These are phyloP conservation scores for Trichocladium antarcticum DNA, from an alignment of 495 filamentous ascomycete species.

Conservation along the genomic window DNA sequence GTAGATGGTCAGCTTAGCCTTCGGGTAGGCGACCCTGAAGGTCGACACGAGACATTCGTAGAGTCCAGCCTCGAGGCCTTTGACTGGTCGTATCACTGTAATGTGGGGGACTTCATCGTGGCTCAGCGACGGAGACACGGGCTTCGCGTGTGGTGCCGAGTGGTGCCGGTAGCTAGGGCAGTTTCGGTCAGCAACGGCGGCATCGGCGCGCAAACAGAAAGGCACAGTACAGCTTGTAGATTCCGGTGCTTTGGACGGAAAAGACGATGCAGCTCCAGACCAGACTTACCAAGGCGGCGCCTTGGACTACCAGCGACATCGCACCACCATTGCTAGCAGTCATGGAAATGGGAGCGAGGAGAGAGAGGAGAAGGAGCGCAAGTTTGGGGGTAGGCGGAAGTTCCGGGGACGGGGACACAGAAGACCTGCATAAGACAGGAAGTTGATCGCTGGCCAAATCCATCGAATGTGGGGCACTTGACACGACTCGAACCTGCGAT, in stretches of 20 bases:
- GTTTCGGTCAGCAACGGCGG: conserved; percentile 11
- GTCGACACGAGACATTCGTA: conserved; percentile 90
- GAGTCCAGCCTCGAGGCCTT: conserved; percentile 80
- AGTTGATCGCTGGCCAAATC: conserved; percentile 1
- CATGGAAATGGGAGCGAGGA: background rate
- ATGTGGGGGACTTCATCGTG: conserved; percentile 58
- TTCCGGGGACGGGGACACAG: conserved; percentile 2
- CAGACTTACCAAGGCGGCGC: conserved; percentile 35
- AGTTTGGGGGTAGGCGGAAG: background rate
- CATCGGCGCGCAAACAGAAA: background rate
- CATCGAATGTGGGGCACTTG: conserved; percentile 14
- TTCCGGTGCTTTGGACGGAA: conserved; percentile 41
- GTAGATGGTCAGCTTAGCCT: conserved; percentile 62
- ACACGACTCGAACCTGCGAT: background rate
- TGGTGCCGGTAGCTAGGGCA: conserved; percentile 40
- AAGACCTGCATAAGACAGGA: conserved; percentile 4
- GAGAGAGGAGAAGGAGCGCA: background rate
- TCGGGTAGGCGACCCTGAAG: conserved; percentile 74
- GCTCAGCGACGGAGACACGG: conserved; percentile 36
- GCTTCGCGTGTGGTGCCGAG: conserved; percentile 32
- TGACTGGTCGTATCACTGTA: conserved; percentile 85
- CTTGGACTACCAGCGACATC: conserved; percentile 31
- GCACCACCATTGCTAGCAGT: conserved; percentile 19
- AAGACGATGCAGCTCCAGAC: conserved; percentile 41
- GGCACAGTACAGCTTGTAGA: conserved; percentile 36